Evolutionary conservation across 306 rosid species (phyloP), one percentile per base, ranked within the genome.

Genomic region (Prunus mira): DNA sequence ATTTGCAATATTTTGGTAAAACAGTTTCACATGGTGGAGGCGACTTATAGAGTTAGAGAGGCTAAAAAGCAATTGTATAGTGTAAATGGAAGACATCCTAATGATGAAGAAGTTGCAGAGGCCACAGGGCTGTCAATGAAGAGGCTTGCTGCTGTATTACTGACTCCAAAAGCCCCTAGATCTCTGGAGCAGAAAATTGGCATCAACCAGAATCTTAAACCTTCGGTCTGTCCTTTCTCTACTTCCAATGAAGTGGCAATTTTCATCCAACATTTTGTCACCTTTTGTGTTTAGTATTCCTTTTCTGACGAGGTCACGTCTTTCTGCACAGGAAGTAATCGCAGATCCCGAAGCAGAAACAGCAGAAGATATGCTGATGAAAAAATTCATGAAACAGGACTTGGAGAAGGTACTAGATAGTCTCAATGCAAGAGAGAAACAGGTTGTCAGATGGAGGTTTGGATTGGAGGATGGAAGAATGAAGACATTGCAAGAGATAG

Each of bases 21-120:
- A 81, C 89, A 95, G 98, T 85, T 90, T 77, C 93, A 95, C 89
- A 92, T 95, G 96, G 97, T 92, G 86, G 97, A 93, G 86, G 97
- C 97, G 12, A 83, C 92, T 52, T 95, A 95, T 69, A 89, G 87
- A 86, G 98, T 95, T 75, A 95, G 82, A 82, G 96, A 88, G 86
- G 98, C 97, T 64, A 90, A 85, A 82, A 90, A 89, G 88, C 91
- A 90, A 66, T 69, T 95, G 76, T 88, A 81, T 55, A 85, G 83
- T 70, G 88, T 85, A 86, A 89, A 90, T 30, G 96, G 97, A 89
- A 95, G 89, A 86, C 90, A 86, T 12, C 97, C 98, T 7, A 41
- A 72, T 61, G 92, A 95, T 77, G 87, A 83, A 90, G 96, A 95
- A 83, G 78, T 95, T 43, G 98, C 97, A 14, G 91, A 82, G 83